These are phyloP conservation scores for Collybia mongolica DNA, from an alignment of 768 basidiomycete species.

Conservation along the genomic window DNA sequence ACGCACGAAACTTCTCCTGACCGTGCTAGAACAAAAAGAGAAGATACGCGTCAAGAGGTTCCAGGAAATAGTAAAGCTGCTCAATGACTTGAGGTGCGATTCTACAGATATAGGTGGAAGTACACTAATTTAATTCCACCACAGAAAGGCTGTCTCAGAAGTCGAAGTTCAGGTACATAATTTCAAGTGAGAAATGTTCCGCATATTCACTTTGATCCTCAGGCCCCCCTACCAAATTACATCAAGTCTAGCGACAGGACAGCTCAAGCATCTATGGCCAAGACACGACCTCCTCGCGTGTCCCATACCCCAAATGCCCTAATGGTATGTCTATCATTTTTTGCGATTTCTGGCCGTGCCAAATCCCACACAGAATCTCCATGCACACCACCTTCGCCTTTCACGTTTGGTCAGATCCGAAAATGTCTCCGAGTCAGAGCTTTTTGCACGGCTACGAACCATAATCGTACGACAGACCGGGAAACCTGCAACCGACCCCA, in stretches of 20 bases:
- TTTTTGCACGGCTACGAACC: background rate
- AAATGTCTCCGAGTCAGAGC: background rate
- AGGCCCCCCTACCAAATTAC: too few relatives aligned
- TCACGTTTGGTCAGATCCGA: constrained; percentile 6
- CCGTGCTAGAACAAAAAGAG: constrained; percentile 23
- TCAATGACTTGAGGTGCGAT: constrained; percentile 16
- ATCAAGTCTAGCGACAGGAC: too few relatives aligned
- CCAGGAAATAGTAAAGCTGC: constrained; percentile 15
- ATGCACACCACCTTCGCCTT: constrained; percentile 19
- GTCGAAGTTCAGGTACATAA: background rate
- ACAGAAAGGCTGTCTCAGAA: background rate
- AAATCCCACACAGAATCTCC: constrained; percentile 13
- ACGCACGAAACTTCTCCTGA: constrained; percentile 17
- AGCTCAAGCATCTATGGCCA: too few relatives aligned
- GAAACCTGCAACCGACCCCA: background rate
- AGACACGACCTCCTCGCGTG: background rate
- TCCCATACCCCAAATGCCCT: constrained; percentile 17
- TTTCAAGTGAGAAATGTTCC: too few relatives aligned
- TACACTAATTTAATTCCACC: background rate
- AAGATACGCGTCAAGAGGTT: constrained; percentile 21
- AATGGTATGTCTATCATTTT: constrained; percentile 18
- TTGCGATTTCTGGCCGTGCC: background rate
- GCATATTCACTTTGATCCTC: too few relatives aligned
- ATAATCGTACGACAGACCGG: background rate
- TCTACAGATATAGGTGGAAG: background rate